Evolutionary conservation across 192 early-diverging fungal genomes (phyloP).

Genomic region (Coemansia guatemalensis): DNA sequence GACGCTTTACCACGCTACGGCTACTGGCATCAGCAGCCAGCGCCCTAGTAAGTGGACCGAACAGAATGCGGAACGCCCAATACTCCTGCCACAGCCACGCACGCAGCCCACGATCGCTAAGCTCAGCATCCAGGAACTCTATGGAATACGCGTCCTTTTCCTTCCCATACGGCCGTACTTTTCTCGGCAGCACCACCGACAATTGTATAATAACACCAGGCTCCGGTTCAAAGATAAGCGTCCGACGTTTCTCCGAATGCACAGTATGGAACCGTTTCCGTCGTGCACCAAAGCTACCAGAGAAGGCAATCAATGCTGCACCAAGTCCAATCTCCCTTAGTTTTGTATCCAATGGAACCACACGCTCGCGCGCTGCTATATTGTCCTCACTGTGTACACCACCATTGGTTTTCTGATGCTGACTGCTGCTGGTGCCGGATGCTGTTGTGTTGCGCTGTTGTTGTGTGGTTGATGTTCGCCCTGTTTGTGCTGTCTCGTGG

Average conservation of each 20-base stretch:
- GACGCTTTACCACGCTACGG: slow-evolving; percentile 16
- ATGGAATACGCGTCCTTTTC: slow-evolving; percentile 47
- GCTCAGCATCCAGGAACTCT: slow-evolving; percentile 39
- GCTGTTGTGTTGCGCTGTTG: slow-evolving; percentile 6
- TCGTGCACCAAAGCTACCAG: slow-evolving; percentile 30
- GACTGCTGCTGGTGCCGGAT: background rate
- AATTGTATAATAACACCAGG: slow-evolving; percentile 33
- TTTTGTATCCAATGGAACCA: slow-evolving; percentile 71
- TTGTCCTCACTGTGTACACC: background rate
- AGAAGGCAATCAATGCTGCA: slow-evolving; percentile 70
- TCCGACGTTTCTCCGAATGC: slow-evolving; percentile 49
- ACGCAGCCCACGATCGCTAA: slow-evolving; percentile 27
- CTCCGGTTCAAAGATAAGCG: slow-evolving; percentile 37
- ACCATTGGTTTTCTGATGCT: background rate
- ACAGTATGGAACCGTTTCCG: slow-evolving; percentile 23
- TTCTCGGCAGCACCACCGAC: slow-evolving; percentile 39
- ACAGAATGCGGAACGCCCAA: slow-evolving; percentile 26
- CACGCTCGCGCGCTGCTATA: slow-evolving; percentile 27
- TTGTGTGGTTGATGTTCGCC: background rate
- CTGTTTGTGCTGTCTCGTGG: background rate
- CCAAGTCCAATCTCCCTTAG: slow-evolving; percentile 74
- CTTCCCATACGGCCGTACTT: slow-evolving; percentile 25
- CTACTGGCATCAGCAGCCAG: background rate
- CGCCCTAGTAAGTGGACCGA: slow-evolving; percentile 23
- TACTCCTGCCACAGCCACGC: slow-evolving; percentile 42